phyloP scores from a whole-genome alignment of 306 rosid genomes.

The Leucaena leucocephala region DNA sequence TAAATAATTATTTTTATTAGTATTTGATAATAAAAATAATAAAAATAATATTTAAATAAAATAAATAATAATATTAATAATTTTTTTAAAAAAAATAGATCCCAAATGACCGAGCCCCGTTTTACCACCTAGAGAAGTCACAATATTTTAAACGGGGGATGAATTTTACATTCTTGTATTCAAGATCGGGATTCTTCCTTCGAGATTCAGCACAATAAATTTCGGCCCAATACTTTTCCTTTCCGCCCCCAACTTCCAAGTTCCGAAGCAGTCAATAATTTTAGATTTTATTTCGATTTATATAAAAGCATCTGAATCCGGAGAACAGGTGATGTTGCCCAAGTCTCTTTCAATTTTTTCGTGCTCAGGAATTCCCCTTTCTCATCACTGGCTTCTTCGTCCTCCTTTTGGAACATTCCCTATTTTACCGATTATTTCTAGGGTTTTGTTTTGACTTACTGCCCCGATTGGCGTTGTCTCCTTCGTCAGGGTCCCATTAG shows the following conservation, averaged over 20 bases:
- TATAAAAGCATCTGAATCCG: neutral
- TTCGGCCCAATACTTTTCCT: neutral
- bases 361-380: neutral
- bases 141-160: too few species aligned
- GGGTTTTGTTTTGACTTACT: slow-evolving; percentile 1
- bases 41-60: too few species aligned
- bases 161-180: neutral
- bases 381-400: slow-evolving; percentile 18
- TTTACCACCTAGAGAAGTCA: too few species aligned
- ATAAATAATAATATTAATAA: too few species aligned
- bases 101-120: too few species aligned
- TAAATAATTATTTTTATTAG: too few species aligned
- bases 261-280: neutral
- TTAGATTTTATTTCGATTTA: neutral
- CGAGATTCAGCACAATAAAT: neutral
- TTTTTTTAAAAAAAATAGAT: too few species aligned
- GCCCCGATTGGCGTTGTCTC: neutral
- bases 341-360: neutral
- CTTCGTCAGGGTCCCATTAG: neutral
- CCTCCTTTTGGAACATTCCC: neutral
- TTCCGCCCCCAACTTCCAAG: neutral
- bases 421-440: neutral
- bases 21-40: too few species aligned
- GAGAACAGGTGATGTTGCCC: neutral
- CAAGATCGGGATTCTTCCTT: neutral